These are phyloP conservation scores for Choanephora cucurbitarum DNA, from an alignment of 371 early-diverging fungal species.

Conservation along the genomic window DNA sequence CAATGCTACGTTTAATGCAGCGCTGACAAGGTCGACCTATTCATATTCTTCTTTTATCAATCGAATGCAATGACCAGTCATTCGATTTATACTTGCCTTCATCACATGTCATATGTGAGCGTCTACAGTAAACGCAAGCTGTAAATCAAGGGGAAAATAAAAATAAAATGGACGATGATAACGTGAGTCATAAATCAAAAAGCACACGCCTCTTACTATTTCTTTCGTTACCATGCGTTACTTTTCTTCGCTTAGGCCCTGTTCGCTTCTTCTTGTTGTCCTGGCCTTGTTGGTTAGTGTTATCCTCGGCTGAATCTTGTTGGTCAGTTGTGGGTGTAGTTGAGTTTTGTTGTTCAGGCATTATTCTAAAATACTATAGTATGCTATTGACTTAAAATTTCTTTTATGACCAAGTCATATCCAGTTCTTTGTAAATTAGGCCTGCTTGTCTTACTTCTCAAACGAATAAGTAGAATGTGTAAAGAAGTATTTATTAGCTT, in stretches of 20 bases:
- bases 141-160: slow-evolving; percentile 2
- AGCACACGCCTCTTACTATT: neutral
- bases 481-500: no score
- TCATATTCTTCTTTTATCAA: neutral
- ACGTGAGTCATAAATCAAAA: neutral
- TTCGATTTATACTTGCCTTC: slow-evolving; percentile 62
- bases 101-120: slow-evolving; percentile 88
- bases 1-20: slow-evolving; percentile 87
- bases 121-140: slow-evolving; percentile 83
- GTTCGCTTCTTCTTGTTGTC: slow-evolving; percentile 60
- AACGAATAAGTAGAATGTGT: no score
- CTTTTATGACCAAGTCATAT: no score
- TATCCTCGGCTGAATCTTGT: slow-evolving; percentile 21
- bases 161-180: neutral
- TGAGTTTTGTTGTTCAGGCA: slow-evolving; percentile 16
- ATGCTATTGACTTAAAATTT: no score
- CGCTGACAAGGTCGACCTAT: slow-evolving; percentile 85
- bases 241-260: slow-evolving; percentile 72
- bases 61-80: no score
- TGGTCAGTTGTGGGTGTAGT: slow-evolving; percentile 12
- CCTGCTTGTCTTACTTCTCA: no score
- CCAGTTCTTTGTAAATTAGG: no score
- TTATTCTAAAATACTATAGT: neutral
- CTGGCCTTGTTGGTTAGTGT: slow-evolving; percentile 17
- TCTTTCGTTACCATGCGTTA: slow-evolving; percentile 62